Evolutionary conservation across 2,329 filamentous ascomycete species (phyloP).

Genomic region (Penicillium rolfsii): DNA sequence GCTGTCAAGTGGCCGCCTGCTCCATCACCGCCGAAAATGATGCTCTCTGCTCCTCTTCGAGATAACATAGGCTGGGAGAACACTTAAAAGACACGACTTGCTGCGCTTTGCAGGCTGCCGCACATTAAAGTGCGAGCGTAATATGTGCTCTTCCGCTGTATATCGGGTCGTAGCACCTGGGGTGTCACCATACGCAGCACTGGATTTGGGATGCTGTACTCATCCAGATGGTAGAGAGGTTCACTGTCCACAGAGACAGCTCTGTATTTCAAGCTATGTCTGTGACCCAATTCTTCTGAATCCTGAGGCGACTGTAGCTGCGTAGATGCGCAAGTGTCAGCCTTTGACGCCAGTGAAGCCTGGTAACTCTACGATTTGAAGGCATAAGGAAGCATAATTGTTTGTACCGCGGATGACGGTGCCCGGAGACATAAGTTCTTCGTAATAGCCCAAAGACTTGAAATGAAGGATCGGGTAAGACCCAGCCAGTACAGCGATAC

Average conservation of each 20-base stretch:
- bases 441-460: neutral
- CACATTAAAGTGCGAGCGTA: neutral
- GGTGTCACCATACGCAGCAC: neutral
- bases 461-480: neutral
- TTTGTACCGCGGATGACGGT: neutral
- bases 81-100: neutral
- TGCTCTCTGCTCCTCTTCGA: neutral
- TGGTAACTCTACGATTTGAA: neutral
- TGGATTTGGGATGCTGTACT: neutral
- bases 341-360: conserved; percentile 3
- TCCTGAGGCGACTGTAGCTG: neutral
- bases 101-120: neutral
- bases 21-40: neutral
- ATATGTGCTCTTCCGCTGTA: neutral
- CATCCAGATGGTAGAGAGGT: neutral
- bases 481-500: neutral
- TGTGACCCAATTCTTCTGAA: neutral
- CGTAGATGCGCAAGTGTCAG: neutral
- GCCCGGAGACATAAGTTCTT: neutral
- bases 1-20: neutral
- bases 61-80: neutral
- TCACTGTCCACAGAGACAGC: neutral
- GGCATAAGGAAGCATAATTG: neutral
- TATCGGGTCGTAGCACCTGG: neutral
- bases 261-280: neutral